Base-by-base conservation (phyloP, 2,329 filamentous ascomycete species). In the Phialocephala sp. region DNA sequence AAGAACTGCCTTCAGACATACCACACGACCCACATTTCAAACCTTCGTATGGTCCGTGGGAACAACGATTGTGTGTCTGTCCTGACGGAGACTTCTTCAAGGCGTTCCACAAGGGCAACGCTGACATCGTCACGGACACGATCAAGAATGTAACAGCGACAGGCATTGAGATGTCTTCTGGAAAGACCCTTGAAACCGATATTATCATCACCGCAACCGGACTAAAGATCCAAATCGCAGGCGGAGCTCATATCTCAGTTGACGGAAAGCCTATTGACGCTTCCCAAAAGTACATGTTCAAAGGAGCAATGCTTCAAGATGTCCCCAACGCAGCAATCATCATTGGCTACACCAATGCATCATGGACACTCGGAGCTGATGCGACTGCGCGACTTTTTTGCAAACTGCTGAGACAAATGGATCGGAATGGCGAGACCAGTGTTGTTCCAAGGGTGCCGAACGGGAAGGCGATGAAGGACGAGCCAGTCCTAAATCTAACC, bases 1-100 rank as follows among this genome's bases (percentile, higher is more conserved):
- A 74, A n/a, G 78, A 81, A 47, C 80, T 92, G 0, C 89, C 89
- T 0, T 74, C 54, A 12, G 50, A 76, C 8, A 77, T 88, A 41
- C 82, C 86, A 2, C 76, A 84, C 47, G 83, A 89, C 62, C 82
- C 85, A 0, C 86, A 91, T 75, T 91, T 91, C 76, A 85, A 83
- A 8, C 89, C 89, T 0, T 76, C 75, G 1, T 91, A 92, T 71
- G 82, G 85, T 45, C 89, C 89, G 0, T 89, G 91, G 83, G 84
- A 93, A 62, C 92, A 96, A 76, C 86, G 93, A 0, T 79, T 95
- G 8, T 95, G 92, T 72, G 80, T 92, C 66, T 89, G 78, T 20
- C 84, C 83, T 0, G 80, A 84, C 59, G 84, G 81, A 11, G 85
- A 88, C 71, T 88, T 88, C 72, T 87, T 83, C 76, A 74, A 81